Evolutionary conservation across 345 rosid species (phyloP).

Genomic region (Bretschneidera sinensis): DNA sequence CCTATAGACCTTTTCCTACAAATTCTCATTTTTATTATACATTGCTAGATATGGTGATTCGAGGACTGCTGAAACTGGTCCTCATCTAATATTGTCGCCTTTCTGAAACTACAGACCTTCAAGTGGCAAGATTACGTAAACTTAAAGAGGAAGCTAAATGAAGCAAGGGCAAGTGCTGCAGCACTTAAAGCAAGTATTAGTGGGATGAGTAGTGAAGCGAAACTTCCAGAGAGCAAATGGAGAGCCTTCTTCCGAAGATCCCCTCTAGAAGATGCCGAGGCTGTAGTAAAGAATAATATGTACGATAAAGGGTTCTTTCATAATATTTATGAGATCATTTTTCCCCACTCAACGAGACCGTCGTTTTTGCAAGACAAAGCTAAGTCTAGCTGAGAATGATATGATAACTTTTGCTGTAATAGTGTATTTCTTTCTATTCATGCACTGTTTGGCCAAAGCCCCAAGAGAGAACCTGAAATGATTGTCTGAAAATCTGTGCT

Average conservation of each 20-base stretch:
- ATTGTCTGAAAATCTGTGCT: too few species aligned
- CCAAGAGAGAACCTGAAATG: too few species aligned
- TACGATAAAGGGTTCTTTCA: conserved; percentile 57
- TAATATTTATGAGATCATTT: conserved; percentile 56
- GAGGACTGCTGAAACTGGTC: neutral
- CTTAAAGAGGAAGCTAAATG: conserved; percentile 73
- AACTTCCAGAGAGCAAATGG: conserved; percentile 49
- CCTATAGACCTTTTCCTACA: too few species aligned
- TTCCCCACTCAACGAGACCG: conserved; percentile 54
- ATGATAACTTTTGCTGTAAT: too few species aligned
- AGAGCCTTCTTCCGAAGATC: conserved; percentile 54
- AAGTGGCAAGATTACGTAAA: conserved; percentile 87
- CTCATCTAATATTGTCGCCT: neutral
- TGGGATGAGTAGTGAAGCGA: conserved; percentile 35
- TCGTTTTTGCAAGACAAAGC: conserved; percentile 36
- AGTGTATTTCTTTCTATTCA: too few species aligned
- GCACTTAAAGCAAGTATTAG: conserved; percentile 56
- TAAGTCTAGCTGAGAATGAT: conserved; percentile 26
- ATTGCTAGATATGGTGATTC: too few species aligned
- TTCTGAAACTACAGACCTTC: conserved; percentile 48
- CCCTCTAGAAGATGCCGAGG: conserved; percentile 37
- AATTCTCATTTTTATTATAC: too few species aligned
- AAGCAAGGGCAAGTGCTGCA: conserved; percentile 62
- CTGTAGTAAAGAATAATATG: conserved; percentile 40
- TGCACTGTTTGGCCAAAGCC: too few species aligned